Evolutionary conservation across 2,329 filamentous ascomycete species (phyloP).

Genomic region (Aspergillus clavatus): DNA sequence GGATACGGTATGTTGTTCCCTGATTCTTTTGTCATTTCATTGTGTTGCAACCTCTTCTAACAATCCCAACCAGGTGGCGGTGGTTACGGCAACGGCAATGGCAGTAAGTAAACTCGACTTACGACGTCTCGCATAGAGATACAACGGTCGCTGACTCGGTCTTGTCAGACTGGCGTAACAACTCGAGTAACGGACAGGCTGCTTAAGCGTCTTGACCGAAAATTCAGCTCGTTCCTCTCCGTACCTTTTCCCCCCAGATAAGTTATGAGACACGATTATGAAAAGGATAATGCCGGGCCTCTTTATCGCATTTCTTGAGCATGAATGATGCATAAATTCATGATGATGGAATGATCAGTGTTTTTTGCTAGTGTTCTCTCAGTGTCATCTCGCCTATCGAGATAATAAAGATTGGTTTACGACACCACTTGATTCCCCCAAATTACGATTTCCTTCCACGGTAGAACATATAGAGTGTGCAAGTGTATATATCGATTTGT

Average conservation of each 20-base stretch:
- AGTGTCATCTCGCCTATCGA: not conserved
- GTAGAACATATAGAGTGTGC: too few relatives aligned
- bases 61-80: not conserved
- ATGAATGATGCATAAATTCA: not conserved
- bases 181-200: not conserved
- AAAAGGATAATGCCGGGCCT: not conserved
- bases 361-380: not conserved
- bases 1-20: slow-evolving; percentile 11
- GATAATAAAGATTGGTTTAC: slow-evolving; percentile 1
- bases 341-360: not conserved
- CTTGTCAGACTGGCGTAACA: not conserved
- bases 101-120: not conserved
- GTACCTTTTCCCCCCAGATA: not conserved
- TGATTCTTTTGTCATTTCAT: too few relatives aligned
- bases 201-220: not conserved
- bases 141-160: not conserved
- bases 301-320: not conserved
- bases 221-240: not conserved
- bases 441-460: too few relatives aligned
- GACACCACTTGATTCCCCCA: not conserved
- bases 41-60: too few relatives aligned
- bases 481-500: too few relatives aligned
- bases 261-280: slow-evolving; percentile 1
- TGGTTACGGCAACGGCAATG: not conserved
- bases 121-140: not conserved